Conservation (phyloP, 495 filamentous ascomycete genomes). For the Monascus purpureus region DNA sequence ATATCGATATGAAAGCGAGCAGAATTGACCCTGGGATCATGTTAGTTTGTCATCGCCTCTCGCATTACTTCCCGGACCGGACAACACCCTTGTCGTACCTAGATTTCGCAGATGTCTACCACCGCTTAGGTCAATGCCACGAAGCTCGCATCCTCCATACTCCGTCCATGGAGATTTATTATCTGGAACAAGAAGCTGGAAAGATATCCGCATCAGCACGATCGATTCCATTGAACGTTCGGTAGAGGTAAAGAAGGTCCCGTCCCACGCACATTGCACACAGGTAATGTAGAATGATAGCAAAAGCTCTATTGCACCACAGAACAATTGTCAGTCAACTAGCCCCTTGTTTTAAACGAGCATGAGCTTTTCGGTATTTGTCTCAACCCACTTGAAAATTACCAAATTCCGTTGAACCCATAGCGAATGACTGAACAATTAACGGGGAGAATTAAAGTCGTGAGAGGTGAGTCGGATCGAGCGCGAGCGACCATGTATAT, state of each 20-base stretch:
- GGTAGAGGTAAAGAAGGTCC: background rate
- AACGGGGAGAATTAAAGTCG: slow-evolving; percentile 3
- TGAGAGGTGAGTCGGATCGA: no score
- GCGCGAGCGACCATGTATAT: no score
- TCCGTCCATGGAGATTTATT: slow-evolving; percentile 34
- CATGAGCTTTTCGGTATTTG: background rate
- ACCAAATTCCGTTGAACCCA: slow-evolving; percentile 64
- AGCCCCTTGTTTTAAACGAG: background rate
- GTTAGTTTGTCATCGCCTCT: slow-evolving; percentile 4
- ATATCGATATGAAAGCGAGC: slow-evolving; percentile 63
- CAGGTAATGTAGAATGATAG: slow-evolving; percentile 86
- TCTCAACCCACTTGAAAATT: slow-evolving; percentile 66
- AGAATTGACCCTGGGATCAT: slow-evolving; percentile 71
- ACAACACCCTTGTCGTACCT: slow-evolving; percentile 55
- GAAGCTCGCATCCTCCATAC: slow-evolving; percentile 55
- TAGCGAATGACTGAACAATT: slow-evolving; percentile 15
- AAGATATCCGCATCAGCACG: slow-evolving; percentile 10
- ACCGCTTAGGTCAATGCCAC: slow-evolving; percentile 54
- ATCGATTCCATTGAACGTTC: background rate
- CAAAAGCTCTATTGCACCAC: slow-evolving; percentile 63
- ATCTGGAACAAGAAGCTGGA: slow-evolving; percentile 35
- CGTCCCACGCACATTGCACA: slow-evolving; percentile 75
- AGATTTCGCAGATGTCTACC: slow-evolving; percentile 63
- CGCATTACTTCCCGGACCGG: no score
- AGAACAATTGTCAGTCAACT: slow-evolving; percentile 11